phyloP scores from a whole-genome alignment of 108 stramenopile species.

The Pseudonitzschia multistriata region DNA sequence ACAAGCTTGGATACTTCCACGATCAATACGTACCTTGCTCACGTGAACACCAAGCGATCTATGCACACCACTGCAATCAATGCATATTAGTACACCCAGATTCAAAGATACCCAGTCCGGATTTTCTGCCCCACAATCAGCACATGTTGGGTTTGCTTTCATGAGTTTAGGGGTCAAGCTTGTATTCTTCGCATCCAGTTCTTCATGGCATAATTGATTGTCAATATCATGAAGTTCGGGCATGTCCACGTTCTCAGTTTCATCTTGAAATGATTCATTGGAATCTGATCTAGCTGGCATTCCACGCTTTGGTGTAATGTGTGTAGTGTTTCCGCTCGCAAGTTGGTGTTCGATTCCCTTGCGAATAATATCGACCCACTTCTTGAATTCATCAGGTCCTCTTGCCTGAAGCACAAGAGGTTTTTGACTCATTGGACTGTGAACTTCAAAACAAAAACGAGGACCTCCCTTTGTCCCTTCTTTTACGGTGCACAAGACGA shows the following conservation, averaged over 20 bases:
- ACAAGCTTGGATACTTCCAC: background rate
- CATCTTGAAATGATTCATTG: conserved; percentile 10
- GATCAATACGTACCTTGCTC: conserved; percentile 76
- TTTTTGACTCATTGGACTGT: conserved; percentile 78
- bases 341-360: conserved; percentile 72
- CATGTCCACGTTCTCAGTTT: conserved; percentile 32
- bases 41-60: conserved; percentile 96
- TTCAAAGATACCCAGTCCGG: conserved; percentile 89
- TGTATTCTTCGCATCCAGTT: conserved; percentile 35
- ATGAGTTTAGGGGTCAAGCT: conserved; percentile 56
- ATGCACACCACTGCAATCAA: conserved; percentile 98
- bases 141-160: conserved; percentile 67
- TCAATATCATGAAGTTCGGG: conserved; percentile 49
- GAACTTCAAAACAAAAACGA: conserved; percentile 91
- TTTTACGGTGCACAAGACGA: conserved; percentile 88
- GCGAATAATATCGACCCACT: conserved; percentile 87
- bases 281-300: conserved; percentile 13
- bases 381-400: conserved; percentile 78
- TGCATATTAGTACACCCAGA: conserved; percentile 89
- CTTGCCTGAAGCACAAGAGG: conserved; percentile 88
- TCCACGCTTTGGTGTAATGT: conserved; percentile 20
- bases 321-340: conserved; percentile 55
- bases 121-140: conserved; percentile 74
- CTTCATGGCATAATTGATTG: conserved; percentile 29
- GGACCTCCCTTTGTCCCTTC: conserved; percentile 67